Base-by-base conservation (phyloP, 768 basidiomycete species). In the Steccherinum ochraceum region DNA sequence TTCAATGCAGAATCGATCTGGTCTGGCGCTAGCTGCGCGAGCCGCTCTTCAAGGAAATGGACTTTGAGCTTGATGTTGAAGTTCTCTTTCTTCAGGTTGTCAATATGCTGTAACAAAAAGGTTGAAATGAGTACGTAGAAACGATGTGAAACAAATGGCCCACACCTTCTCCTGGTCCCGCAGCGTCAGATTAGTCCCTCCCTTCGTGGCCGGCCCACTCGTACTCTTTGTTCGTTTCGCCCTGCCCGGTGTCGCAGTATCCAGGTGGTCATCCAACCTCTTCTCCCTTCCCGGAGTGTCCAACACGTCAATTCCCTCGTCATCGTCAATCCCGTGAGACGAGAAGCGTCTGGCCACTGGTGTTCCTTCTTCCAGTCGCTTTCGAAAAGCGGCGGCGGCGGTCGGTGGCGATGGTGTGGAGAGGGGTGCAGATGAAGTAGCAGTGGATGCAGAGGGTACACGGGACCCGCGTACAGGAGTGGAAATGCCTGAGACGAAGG, bases 51-150 rank as follows among this genome's bases (percentile, higher is more conserved):
- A 40, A 96, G 79, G 64, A 96, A 95, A 63, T 96, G 93, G 2
- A 97, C 89, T 52, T 93, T 89, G 47, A 98, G 79, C 67, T 97
- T 96, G 64, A 99, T 84, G 61, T 86, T 87, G 67, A 98, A 97
- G 74, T 95, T 95, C 66, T 98, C 94, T 66, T 94, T 96, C 72
- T 95, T 93, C 61, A 93, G 80, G 55, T 83, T 84, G 69, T 98
- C 93, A 63, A 96, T 91, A 66, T 94, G 89, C 94, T 98, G 45
- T 20, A 13, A 19, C 24, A 51, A n/a, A 41, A 39, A 30, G 18
- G 21, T 30, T 5, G 24, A 21, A 5, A 43, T 24, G 46, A 20
- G 24, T 13, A 41, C 30, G 30, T 19, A 18, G 35, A 49, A 16
- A 63, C 74, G 47, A n/a, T n/a, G n/a, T n/a, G n/a, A n/a, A n/a